phyloP scores from a whole-genome alignment of 352 stramenopile genomes.

The Pythium pyrilobum region DNA sequence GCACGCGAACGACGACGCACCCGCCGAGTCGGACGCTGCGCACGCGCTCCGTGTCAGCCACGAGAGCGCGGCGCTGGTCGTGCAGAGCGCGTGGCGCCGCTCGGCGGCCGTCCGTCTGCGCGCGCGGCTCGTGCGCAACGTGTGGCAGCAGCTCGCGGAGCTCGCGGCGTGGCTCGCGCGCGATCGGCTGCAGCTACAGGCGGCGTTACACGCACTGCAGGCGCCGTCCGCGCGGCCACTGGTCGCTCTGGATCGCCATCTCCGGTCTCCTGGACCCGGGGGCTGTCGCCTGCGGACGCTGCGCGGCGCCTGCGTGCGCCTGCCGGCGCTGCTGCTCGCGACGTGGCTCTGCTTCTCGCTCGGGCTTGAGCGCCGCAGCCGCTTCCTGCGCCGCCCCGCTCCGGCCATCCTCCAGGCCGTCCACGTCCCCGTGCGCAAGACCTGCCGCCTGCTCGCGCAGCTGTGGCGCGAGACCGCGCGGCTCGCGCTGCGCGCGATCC shows the following conservation, averaged over 20 bases:
- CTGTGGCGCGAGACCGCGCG: constrained; percentile 24
- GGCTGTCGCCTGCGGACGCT: background rate
- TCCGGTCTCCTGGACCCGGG: background rate
- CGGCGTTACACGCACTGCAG: background rate
- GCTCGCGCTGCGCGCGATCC: constrained; percentile 25
- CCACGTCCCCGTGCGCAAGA: constrained; percentile 33
- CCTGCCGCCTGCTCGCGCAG: constrained; percentile 12
- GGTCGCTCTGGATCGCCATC: background rate
- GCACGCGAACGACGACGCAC: constrained; percentile 15
- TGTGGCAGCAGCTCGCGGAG: constrained; percentile 40
- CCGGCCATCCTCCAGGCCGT: constrained; percentile 29
- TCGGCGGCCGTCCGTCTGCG: constrained; percentile 24
- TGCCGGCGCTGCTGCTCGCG: constrained; percentile 31
- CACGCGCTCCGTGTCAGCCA: constrained; percentile 21
- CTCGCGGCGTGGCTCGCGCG: constrained; percentile 35
- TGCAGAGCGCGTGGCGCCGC: constrained; percentile 43
- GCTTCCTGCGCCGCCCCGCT: constrained; percentile 35
- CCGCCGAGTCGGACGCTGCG: constrained; percentile 11
- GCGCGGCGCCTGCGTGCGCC: constrained; percentile 21
- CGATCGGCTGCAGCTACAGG: background rate
- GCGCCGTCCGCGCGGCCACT: background rate
- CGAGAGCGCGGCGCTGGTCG: constrained; percentile 36
- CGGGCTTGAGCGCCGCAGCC: constrained; percentile 11
- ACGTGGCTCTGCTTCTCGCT: constrained; percentile 38
- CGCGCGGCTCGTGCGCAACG: constrained; percentile 7